These are phyloP conservation scores for Claviceps sp. DNA, from an alignment of 2,329 filamentous ascomycete species.

Conservation along the genomic window DNA sequence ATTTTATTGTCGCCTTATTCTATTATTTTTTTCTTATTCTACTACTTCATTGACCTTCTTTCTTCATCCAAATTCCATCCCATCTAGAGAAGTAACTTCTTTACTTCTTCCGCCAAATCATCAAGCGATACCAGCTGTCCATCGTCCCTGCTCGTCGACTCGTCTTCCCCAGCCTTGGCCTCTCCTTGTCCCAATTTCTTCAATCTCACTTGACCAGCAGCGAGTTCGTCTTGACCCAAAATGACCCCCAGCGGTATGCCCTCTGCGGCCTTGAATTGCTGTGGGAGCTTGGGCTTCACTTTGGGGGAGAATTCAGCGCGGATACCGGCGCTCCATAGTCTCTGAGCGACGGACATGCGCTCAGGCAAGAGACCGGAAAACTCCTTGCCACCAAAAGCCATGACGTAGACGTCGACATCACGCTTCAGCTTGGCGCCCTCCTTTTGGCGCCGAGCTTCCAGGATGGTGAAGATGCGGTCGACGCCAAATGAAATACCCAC, in stretches of 20 bases:
- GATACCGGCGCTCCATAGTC: slow-evolving; percentile 76
- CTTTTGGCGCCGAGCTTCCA: slow-evolving; percentile 59
- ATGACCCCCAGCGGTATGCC: slow-evolving; percentile 80
- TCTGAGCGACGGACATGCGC: slow-evolving; percentile 65
- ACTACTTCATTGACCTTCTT: background rate
- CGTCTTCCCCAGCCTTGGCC: slow-evolving; percentile 56
- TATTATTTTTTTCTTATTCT: background rate
- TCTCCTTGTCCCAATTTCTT: slow-evolving; percentile 66
- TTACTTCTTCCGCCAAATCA: slow-evolving; percentile 51
- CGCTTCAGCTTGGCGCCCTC: slow-evolving; percentile 47
- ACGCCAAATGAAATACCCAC: slow-evolving; percentile 74
- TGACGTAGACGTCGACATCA: slow-evolving; percentile 74
- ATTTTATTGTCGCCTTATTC: background rate
- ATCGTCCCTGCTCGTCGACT: slow-evolving; percentile 76
- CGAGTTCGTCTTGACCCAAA: slow-evolving; percentile 80
- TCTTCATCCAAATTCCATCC: background rate
- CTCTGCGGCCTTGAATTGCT: slow-evolving; percentile 88
- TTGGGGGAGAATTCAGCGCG: slow-evolving; percentile 78
- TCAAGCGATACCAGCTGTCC: slow-evolving; percentile 59
- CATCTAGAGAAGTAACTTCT: slow-evolving; percentile 16
- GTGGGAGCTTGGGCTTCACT: slow-evolving; percentile 73
- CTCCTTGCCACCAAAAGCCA: slow-evolving; percentile 83
- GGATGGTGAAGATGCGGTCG: slow-evolving; percentile 89
- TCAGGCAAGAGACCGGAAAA: slow-evolving; percentile 71
- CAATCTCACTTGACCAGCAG: slow-evolving; percentile 70